phyloP scores from a whole-genome alignment of 371 early-diverging fungal genomes.

The Zychaea mexicana region DNA sequence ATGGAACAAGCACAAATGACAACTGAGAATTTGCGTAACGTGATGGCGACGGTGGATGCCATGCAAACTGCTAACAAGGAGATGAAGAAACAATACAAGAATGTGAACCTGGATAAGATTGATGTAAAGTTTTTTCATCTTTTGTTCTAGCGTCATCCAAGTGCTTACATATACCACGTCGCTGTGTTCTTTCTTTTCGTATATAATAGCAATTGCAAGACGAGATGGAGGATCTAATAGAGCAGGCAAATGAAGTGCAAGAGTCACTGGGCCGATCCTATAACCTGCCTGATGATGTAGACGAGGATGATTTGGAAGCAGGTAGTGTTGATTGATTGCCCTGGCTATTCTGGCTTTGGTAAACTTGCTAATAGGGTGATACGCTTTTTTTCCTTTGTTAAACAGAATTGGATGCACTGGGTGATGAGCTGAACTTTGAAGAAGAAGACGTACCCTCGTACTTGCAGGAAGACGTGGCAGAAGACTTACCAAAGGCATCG shows the following conservation, averaged over 20 bases:
- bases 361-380: too few species aligned
- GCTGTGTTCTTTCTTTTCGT: neutral
- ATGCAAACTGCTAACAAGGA: constrained; percentile 94
- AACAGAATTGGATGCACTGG: constrained; percentile 96
- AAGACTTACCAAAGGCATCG: constrained; percentile 52
- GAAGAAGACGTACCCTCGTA: constrained; percentile 78
- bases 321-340: constrained; percentile 61
- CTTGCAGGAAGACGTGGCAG: constrained; percentile 53
- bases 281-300: constrained; percentile 91
- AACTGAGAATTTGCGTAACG: constrained; percentile 93
- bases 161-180: too few species aligned
- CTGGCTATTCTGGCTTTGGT: too few species aligned
- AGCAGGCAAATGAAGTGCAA: constrained; percentile 94
- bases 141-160: neutral
- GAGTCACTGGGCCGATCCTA: constrained; percentile 91
- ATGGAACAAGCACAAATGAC: constrained; percentile 97
- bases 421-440: constrained; percentile 84
- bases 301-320: constrained; percentile 96
- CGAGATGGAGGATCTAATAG: constrained; percentile 96
- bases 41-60: constrained; percentile 91
- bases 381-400: too few species aligned
- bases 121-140: constrained; percentile 59
- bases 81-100: constrained; percentile 93
- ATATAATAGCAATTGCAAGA: constrained; percentile 83
- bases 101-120: constrained; percentile 90